These are phyloP conservation scores for Penicillium occitanis DNA, from an alignment of 2,329 filamentous ascomycete genomes.

Conservation along the genomic window DNA sequence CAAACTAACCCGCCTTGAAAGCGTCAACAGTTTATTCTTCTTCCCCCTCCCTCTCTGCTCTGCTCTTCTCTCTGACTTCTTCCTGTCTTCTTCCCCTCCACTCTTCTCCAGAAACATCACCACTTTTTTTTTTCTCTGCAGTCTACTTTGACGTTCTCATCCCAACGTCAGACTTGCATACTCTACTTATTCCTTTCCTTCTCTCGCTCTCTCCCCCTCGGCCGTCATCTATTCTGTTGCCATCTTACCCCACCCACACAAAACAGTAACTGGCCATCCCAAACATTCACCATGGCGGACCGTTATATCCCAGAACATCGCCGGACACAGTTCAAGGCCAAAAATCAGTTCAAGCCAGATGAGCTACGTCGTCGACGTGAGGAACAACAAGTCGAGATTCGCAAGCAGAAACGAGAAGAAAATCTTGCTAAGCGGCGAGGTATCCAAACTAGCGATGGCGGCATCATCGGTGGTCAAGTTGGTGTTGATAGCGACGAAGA, in stretches of 20 bases:
- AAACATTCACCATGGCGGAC: conserved; percentile 74
- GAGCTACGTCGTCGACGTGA: conserved; percentile 97
- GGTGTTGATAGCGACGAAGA: conserved; percentile 92
- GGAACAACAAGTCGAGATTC: conserved; percentile 98
- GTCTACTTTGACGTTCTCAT: conserved; percentile 25
- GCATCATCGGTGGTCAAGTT: conserved; percentile 37
- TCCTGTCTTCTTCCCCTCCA: conserved; percentile 24
- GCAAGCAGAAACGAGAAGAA: conserved; percentile 97
- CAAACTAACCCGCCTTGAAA: conserved; percentile 20
- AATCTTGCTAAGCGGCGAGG: conserved; percentile 97
- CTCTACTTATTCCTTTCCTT: conserved; percentile 7
- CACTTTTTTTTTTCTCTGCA: neutral
- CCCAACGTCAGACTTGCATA: conserved; percentile 12
- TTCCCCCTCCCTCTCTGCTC: neutral
- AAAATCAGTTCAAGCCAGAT: conserved; percentile 98
- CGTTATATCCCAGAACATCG: conserved; percentile 99
- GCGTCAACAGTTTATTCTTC: conserved; percentile 7
- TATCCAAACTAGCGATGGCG: conserved; percentile 74
- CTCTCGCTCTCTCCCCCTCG: conserved; percentile 16
- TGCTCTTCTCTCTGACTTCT: conserved; percentile 4
- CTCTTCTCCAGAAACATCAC: conserved; percentile 25
- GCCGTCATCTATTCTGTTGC: conserved; percentile 24
- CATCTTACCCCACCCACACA: conserved; percentile 27
- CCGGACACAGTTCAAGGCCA: conserved; percentile 98
- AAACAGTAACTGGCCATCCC: conserved; percentile 11